Conservation (phyloP, 78 protist species). For the Pelomyxa schiedti region DNA sequence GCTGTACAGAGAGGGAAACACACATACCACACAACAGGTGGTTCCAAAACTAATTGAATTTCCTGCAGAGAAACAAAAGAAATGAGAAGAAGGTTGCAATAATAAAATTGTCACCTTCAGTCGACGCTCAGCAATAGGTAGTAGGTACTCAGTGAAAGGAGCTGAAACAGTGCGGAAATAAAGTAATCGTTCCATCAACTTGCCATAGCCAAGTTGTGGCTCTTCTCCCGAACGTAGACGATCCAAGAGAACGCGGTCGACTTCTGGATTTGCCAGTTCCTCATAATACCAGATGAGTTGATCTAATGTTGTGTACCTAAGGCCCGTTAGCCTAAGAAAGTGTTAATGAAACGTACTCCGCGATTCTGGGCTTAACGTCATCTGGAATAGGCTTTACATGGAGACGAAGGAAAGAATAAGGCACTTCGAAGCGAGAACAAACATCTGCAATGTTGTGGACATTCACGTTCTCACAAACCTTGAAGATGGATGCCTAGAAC, state of each 20-base stretch:
- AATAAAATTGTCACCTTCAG: too few species aligned
- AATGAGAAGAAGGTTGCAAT: too few species aligned
- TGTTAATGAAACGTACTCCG: too few species aligned
- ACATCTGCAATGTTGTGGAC: not conserved
- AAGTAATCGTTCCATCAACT: not conserved
- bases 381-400: constrained; percentile 4
- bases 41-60: not conserved
- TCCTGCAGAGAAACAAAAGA: not conserved
- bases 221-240: not conserved
- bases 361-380: not conserved
- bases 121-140: not conserved
- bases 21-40: not conserved
- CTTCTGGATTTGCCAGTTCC: not conserved
- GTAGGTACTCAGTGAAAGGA: not conserved
- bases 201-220: not conserved
- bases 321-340: too few species aligned
- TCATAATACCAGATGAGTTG: not conserved
- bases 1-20: too few species aligned
- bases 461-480: not conserved
- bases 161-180: not conserved
- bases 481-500: not conserved
- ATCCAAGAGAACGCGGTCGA: not conserved
- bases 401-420: constrained; percentile 3
- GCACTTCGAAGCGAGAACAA: not conserved
- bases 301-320: not conserved